phyloP scores from a whole-genome alignment of 1,284 basidiomycete species.

The Cryptococcus sp. region DNA sequence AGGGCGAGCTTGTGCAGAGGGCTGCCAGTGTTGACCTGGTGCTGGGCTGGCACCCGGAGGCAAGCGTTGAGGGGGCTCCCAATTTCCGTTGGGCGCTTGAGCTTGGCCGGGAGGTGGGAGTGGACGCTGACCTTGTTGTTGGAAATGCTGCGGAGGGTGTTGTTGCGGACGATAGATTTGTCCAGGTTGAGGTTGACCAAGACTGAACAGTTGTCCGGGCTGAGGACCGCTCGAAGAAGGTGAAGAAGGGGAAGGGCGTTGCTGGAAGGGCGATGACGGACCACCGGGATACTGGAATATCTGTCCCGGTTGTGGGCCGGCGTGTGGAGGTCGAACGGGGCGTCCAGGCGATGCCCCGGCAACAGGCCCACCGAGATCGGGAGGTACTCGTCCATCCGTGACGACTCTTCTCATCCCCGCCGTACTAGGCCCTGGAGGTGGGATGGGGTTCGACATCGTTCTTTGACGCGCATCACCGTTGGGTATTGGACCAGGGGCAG shows the following conservation, averaged over 20 bases:
- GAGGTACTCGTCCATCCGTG: slow-evolving; percentile 33
- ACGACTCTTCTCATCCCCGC: slow-evolving; percentile 33
- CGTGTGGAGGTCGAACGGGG: slow-evolving; percentile 20
- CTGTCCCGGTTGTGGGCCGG: slow-evolving; percentile 47
- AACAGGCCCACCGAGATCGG: slow-evolving; percentile 5
- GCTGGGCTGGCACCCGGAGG: slow-evolving; percentile 25
- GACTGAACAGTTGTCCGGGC: slow-evolving; percentile 21
- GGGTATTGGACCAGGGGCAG: slow-evolving; percentile 5
- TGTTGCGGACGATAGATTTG: slow-evolving; percentile 47
- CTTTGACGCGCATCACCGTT: slow-evolving; percentile 17
- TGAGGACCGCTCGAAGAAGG: slow-evolving; percentile 13
- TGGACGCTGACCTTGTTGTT: slow-evolving; percentile 27
- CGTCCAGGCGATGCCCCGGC: slow-evolving; percentile 1
- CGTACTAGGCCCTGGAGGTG: slow-evolving; percentile 11
- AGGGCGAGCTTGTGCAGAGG: neutral
- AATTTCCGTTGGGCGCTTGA: slow-evolving; percentile 2
- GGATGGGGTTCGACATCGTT: slow-evolving; percentile 27
- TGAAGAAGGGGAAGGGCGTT: slow-evolving; percentile 18
- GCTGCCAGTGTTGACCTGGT: neutral
- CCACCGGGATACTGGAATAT: slow-evolving; percentile 45
- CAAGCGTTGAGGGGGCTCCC: slow-evolving; percentile 28
- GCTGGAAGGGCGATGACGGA: slow-evolving; percentile 14
- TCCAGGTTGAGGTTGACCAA: slow-evolving; percentile 45
- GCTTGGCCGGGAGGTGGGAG: slow-evolving; percentile 18
- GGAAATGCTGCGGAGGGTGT: slow-evolving; percentile 29